These are phyloP conservation scores for Helminthosporium solani DNA, from an alignment of 2,329 filamentous ascomycete species.

Conservation along the genomic window DNA sequence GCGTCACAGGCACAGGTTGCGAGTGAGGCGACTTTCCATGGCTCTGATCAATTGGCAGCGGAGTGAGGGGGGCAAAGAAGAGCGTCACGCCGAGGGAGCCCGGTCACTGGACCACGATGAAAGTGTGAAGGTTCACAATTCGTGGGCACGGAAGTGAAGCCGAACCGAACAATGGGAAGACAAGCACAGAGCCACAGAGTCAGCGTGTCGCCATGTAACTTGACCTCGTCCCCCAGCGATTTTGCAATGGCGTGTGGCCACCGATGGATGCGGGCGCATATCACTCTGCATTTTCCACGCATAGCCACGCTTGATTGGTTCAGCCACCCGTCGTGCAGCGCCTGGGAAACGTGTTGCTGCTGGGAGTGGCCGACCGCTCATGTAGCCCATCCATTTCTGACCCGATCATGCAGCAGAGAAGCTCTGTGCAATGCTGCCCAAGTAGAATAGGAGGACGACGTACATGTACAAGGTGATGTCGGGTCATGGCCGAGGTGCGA, in stretches of 20 bases:
- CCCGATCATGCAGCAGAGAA: no score
- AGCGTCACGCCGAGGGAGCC: not conserved
- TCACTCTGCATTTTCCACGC: conserved; percentile 19
- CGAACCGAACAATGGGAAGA: conserved; percentile 18
- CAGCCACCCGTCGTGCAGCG: no score
- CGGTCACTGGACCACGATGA: no score
- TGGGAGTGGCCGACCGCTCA: conserved; percentile 32
- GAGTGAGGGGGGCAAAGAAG: conserved; percentile 14
- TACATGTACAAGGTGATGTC: no score
- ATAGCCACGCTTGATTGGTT: no score
- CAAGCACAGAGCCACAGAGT: conserved; percentile 12
- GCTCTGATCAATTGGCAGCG: conserved; percentile 17
- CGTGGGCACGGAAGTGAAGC: conserved; percentile 13
- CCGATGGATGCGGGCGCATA: conserved; percentile 41
- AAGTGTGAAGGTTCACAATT: no score
- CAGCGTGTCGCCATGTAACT: conserved; percentile 36
- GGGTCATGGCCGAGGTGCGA: no score
- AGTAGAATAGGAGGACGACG: no score
- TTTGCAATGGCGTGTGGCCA: no score
- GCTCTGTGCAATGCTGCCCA: conserved; percentile 28
- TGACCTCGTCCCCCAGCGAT: no score
- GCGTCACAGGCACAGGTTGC: not conserved
- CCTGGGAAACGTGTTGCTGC: conserved; percentile 33
- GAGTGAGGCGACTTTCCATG: conserved; percentile 30
- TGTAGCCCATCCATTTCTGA: no score